A percentile compares a stretch with the other conserved stretches of the same genome.
Evolutionary conservation across 2,329 filamentous ascomycete species (phyloP).

Genomic region (Zalaria sp.): DNA sequence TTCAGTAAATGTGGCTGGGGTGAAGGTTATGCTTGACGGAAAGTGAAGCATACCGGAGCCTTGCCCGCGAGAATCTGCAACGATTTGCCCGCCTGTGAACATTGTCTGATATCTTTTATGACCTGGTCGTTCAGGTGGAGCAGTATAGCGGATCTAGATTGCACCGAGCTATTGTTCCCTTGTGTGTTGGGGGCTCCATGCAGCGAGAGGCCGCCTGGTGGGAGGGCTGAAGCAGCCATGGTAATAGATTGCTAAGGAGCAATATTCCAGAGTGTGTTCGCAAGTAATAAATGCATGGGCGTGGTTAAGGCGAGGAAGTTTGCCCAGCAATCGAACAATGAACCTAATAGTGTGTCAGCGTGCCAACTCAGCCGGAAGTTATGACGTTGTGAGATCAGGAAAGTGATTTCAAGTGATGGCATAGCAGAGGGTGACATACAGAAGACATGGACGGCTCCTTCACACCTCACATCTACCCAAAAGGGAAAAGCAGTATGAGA

Average conservation of each 20-base stretch:
- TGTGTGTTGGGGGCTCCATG: constrained; percentile 9
- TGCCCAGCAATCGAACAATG: too few species aligned
- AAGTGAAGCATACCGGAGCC: constrained; percentile 16
- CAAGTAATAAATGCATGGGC: too few species aligned
- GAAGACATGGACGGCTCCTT: too few species aligned
- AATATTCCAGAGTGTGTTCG: not conserved
- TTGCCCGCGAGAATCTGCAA: constrained; percentile 19
- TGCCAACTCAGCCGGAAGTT: too few species aligned
- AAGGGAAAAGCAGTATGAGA: too few species aligned
- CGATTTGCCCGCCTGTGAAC: constrained; percentile 12
- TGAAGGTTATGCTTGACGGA: not conserved
- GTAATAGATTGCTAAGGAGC: not conserved
- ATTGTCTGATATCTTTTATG: constrained; percentile 18
- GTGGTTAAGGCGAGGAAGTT: too few species aligned
- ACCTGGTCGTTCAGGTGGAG: constrained; percentile 16
- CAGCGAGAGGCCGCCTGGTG: constrained; percentile 13
- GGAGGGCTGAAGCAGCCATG: constrained; percentile 10
- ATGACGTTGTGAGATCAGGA: too few species aligned
- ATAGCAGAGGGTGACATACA: too few species aligned
- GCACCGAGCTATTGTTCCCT: constrained; percentile 2
- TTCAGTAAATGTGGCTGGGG: not conserved
- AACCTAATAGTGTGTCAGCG: too few species aligned
- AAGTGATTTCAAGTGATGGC: too few species aligned
- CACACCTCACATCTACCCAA: too few species aligned
- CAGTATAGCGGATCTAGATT: constrained; percentile 12